phyloP scores from a whole-genome alignment of 805 yeast genomes.

The Brettanomyces naardenensis region DNA sequence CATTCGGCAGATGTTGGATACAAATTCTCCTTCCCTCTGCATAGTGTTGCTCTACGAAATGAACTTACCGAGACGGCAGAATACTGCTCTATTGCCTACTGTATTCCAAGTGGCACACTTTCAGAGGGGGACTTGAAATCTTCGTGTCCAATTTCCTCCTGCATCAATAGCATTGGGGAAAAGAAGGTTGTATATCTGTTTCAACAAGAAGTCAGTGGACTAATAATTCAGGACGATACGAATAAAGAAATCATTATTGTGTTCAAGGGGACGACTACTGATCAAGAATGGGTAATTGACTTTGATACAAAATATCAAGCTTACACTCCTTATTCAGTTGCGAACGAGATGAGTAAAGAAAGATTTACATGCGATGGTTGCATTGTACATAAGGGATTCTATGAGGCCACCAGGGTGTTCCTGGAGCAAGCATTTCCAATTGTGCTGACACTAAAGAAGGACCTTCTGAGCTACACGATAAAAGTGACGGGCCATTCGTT shows the following conservation, averaged over 20 bases:
- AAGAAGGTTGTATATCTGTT: constrained; percentile 33
- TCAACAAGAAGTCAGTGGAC: constrained; percentile 47
- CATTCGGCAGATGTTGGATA: no score
- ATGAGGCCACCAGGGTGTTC: constrained; percentile 35
- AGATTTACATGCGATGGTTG: constrained; percentile 40
- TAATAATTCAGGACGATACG: constrained; percentile 40
- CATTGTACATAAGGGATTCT: constrained; percentile 59
- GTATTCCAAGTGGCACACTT: constrained; percentile 21
- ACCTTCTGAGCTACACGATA: constrained; percentile 40
- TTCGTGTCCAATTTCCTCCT: constrained; percentile 28
- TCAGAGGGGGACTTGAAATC: constrained; percentile 19
- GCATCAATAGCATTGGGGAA: constrained; percentile 15
- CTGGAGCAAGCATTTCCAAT: constrained; percentile 29
- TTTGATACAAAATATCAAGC: constrained; percentile 37
- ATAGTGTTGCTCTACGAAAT: no score
- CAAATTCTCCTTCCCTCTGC: no score
- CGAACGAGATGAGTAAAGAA: constrained; percentile 5
- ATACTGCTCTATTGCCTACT: constrained; percentile 28
- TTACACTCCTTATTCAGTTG: constrained; percentile 34
- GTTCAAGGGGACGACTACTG: constrained; percentile 58
- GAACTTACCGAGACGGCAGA: constrained; percentile 13
- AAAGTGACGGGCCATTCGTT: constrained; percentile 67
- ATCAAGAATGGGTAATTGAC: constrained; percentile 57
- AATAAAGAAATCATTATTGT: constrained; percentile 37
- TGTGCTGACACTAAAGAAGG: constrained; percentile 26